phyloP scores from a whole-genome alignment of 352 stramenopile genomes.

The Peronosclerospora sorghi region DNA sequence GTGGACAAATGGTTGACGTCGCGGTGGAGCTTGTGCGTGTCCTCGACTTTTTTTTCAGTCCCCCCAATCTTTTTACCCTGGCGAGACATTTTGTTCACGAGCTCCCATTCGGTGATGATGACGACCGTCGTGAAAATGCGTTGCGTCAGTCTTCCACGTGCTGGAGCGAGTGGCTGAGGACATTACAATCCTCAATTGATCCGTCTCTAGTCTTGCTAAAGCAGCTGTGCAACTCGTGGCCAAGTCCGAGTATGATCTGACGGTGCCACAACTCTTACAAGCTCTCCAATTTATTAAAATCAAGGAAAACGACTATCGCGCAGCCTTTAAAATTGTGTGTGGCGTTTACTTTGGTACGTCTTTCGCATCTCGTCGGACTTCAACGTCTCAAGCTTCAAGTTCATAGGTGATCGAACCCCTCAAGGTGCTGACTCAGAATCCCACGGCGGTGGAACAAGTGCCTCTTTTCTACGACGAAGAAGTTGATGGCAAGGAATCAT shows the following conservation, averaged over 20 bases:
- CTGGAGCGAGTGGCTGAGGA: no score
- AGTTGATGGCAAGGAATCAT: neutral
- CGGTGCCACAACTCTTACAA: constrained; percentile 11
- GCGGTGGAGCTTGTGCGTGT: constrained; percentile 44
- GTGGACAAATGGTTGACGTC: constrained; percentile 40
- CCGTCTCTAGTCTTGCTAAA: no score
- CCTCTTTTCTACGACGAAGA: constrained; percentile 7
- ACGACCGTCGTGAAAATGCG: constrained; percentile 14
- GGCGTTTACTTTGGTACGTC: no score
- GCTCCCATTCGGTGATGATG: constrained; percentile 14
- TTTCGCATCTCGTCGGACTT: constrained; percentile 2
- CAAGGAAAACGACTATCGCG: constrained; percentile 15
- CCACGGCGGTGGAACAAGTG: constrained; percentile 18
- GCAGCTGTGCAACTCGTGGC: constrained; percentile 40
- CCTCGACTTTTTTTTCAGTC: constrained; percentile 53
- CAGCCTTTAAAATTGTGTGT: no score
- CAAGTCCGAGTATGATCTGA: constrained; percentile 24
- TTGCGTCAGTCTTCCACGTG: no score
- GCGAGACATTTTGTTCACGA: constrained; percentile 47
- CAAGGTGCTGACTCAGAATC: constrained; percentile 23
- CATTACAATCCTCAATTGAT: no score
- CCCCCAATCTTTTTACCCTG: no score
- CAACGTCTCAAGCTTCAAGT: constrained; percentile 6
- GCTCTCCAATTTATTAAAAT: constrained; percentile 16
- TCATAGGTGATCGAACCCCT: constrained; percentile 13